Base-by-base conservation (phyloP, 108 stramenopile genomes). In the Aureococcus anophagefferens region DNA sequence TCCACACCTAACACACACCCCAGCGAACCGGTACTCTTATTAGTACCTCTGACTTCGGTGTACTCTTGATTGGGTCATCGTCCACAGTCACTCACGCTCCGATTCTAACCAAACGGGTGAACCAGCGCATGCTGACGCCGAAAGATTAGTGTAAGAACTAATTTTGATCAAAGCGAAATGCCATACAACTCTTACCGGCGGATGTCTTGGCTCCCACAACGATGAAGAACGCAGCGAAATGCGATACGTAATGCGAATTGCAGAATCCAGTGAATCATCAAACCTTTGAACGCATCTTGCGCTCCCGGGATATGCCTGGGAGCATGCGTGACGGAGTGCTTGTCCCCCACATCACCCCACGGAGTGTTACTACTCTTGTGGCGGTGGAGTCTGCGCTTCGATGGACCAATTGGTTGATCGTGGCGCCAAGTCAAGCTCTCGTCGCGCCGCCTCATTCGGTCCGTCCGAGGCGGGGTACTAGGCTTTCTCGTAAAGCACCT, bases 191-290 rank as follows among this genome's bases (percentile, higher is more conserved):
- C 91, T 91, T 89, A 91, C 90, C 93, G 80, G 90, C 84, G 93
- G 91, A 94, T 94, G 89, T 91, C 93, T 94, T 86, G 93, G 93
- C 80, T 94, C 91, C 88, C 89, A 90, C 89, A 91, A 90, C 91
- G 91, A 94, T 94, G 93, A 94, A 94, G 93, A 91, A 91, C 93
- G 90, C 93, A 94, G 93, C 93, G 90, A 94, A 94, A 91, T 91
- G 93, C 89, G 90, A 94, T 90, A 91, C 90, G 90, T 90, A 91
- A 89, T 94, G 93, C 89, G 93, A 94, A 89, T 89, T 89, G 90
- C 90, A 91, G 84, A 76, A 91, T 87, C 84, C 88, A 84, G 93
- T 91, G 90, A 91, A 88, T 89, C 90, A 93, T 91, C 86, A 88
- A 91, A 85, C 80, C 81, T 93, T 93, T 91, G 93, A 93, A 91